These are phyloP conservation scores for Pythium aristosporum DNA, from an alignment of 352 stramenopile species.

Conservation along the genomic window DNA sequence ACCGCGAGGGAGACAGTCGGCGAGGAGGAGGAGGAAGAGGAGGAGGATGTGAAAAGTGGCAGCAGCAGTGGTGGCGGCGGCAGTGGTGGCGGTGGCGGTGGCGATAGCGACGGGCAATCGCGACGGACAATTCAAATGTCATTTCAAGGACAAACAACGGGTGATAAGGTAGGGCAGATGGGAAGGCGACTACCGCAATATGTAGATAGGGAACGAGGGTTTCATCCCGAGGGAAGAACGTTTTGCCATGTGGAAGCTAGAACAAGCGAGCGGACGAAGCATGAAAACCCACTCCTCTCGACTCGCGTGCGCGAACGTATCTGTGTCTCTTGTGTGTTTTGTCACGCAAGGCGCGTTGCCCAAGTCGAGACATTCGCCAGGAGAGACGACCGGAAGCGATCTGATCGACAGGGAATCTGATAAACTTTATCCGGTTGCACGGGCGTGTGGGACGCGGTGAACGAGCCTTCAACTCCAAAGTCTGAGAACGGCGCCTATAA, in stretches of 20 bases:
- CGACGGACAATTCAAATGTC: too few species aligned
- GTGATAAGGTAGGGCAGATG: too few species aligned
- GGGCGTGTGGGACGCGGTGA: not conserved
- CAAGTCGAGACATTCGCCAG: not conserved
- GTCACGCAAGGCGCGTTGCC: not conserved
- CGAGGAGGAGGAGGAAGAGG: not conserved
- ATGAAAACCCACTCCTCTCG: constrained; percentile 10
- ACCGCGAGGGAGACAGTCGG: constrained; percentile 3
- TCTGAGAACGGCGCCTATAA: constrained; percentile 3
- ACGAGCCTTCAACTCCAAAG: not conserved
- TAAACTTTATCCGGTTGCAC: too few species aligned
- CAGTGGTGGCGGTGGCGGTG: constrained; percentile 20
- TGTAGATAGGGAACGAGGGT: constrained; percentile 17
- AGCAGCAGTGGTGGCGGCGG: constrained; percentile 16
- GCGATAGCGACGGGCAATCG: constrained; percentile 15
- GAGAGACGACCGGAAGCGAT: not conserved
- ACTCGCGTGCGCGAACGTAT: not conserved
- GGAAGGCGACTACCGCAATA: not conserved
- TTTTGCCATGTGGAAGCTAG: constrained; percentile 16
- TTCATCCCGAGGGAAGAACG: constrained; percentile 1
- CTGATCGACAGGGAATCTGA: too few species aligned
- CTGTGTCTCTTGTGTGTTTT: constrained; percentile 7
- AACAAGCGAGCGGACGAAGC: constrained; percentile 21
- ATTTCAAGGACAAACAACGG: not conserved
- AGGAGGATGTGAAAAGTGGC: not conserved